phyloP scores from a whole-genome alignment of 805 yeast species.

The Lachancea nothofagi region DNA sequence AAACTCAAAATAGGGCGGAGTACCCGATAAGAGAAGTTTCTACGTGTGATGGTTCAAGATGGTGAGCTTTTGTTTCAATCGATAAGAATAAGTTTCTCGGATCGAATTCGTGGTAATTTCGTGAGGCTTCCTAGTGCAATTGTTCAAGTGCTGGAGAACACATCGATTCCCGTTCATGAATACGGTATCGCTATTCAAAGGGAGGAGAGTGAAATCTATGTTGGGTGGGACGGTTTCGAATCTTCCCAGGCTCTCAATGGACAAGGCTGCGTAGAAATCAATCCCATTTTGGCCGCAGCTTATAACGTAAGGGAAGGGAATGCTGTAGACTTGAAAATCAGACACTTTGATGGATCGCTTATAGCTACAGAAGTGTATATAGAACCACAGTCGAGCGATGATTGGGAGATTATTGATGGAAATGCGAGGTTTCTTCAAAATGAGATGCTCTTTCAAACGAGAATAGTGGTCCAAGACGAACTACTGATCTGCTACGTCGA shows the following conservation, averaged over 20 bases:
- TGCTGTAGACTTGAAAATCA: conserved; percentile 13
- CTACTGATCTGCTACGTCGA: conserved; percentile 65
- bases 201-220: conserved; percentile 9
- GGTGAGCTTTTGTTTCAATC: conserved; percentile 12
- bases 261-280: conserved; percentile 17
- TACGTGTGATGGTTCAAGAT: conserved; percentile 1
- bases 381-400: conserved; percentile 71
- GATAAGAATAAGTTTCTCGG: conserved; percentile 13
- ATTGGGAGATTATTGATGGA: conserved; percentile 87
- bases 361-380: conserved; percentile 56
- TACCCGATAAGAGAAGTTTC: no score
- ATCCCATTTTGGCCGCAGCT: conserved; percentile 21
- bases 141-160: conserved; percentile 18
- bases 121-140: conserved; percentile 25
- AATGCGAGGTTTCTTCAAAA: conserved; percentile 75
- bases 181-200: conserved; percentile 17
- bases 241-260: conserved; percentile 16
- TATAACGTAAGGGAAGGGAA: conserved; percentile 9
- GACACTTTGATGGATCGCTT: conserved; percentile 12
- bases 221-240: conserved; percentile 30
- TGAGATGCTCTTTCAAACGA: conserved; percentile 67
- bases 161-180: conserved; percentile 22
- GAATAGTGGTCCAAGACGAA: conserved; percentile 62
- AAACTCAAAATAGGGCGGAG: no score
- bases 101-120: conserved; percentile 27